Conservation (phyloP, 345 rosid species). For the Draba incana region DNA sequence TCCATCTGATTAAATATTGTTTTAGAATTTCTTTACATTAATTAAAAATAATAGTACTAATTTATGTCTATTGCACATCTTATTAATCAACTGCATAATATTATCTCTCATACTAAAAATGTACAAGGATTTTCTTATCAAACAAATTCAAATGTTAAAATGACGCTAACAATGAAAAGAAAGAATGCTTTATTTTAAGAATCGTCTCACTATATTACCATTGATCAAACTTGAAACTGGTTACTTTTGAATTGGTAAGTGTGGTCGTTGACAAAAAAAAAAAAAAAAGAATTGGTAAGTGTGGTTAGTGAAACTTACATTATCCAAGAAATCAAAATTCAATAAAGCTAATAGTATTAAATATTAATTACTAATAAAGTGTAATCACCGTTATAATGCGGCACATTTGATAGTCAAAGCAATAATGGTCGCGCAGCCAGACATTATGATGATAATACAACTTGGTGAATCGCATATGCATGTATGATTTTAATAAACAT, state of each 20-base stretch:
- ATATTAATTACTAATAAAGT: background rate
- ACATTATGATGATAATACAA: constrained; percentile 35
- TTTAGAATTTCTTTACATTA: too few relatives aligned
- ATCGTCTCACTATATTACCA: background rate
- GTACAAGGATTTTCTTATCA: too few relatives aligned
- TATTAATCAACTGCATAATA: too few relatives aligned
- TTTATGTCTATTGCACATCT: too few relatives aligned
- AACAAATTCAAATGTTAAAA: too few relatives aligned
- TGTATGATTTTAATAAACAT: constrained; percentile 12
- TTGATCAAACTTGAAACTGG: background rate
- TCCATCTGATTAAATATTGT: too few relatives aligned
- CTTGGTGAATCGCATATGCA: constrained; percentile 24
- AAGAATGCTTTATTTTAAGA: background rate
- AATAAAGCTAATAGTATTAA: constrained; percentile 4
- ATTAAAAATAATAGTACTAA: too few relatives aligned
- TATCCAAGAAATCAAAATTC: constrained; percentile 33
- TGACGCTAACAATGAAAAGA: too few relatives aligned
- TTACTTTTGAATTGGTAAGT: constrained; percentile 4
- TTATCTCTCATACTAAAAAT: too few relatives aligned
- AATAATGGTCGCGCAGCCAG: constrained; percentile 41
- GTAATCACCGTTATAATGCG: constrained; percentile 27
- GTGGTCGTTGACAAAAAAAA: background rate
- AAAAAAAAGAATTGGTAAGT: background rate
- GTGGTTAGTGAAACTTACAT: constrained; percentile 19
- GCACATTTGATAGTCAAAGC: constrained; percentile 36